Evolutionary conservation across 2,329 filamentous ascomycete genomes (phyloP).

Genomic region (Tympanopsis confertula): DNA sequence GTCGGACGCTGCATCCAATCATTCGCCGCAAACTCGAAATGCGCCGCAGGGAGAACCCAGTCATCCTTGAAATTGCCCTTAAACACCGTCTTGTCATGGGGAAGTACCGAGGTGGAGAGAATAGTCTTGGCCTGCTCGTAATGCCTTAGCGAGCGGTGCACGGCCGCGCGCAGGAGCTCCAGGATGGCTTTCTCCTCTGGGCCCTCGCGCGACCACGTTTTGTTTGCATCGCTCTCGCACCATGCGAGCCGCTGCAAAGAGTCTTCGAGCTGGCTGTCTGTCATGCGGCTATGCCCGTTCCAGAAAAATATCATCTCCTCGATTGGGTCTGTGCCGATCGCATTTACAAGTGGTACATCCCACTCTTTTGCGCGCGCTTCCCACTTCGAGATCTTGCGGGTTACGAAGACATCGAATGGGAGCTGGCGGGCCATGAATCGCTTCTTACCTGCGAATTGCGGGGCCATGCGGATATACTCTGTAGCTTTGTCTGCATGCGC

Average conservation of each 20-base stretch:
- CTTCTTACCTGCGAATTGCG: slow-evolving; percentile 70
- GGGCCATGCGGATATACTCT: slow-evolving; percentile 60
- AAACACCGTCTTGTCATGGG: slow-evolving; percentile 25
- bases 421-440: slow-evolving; percentile 80
- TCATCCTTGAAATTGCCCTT: slow-evolving; percentile 40
- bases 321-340: slow-evolving; percentile 67
- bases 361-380: slow-evolving; percentile 61
- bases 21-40: slow-evolving; percentile 78
- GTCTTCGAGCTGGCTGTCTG: slow-evolving; percentile 45
- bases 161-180: slow-evolving; percentile 52
- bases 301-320: slow-evolving; percentile 92
- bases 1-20: slow-evolving; percentile 55
- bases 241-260: slow-evolving; percentile 55
- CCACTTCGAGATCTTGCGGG: slow-evolving; percentile 80
- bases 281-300: slow-evolving; percentile 81
- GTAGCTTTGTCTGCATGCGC: slow-evolving; percentile 53
- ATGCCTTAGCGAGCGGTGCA: slow-evolving; percentile 51
- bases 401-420: slow-evolving; percentile 78
- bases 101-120: slow-evolving; percentile 51
- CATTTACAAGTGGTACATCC: slow-evolving; percentile 62
- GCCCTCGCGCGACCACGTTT: slow-evolving; percentile 20
- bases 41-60: slow-evolving; percentile 61
- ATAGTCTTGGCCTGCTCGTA: slow-evolving; percentile 53
- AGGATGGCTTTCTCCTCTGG: slow-evolving; percentile 53
- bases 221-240: slow-evolving; percentile 41